Conservation (phyloP, 164 flowering plant species). For the Macadamia integrifolia region DNA sequence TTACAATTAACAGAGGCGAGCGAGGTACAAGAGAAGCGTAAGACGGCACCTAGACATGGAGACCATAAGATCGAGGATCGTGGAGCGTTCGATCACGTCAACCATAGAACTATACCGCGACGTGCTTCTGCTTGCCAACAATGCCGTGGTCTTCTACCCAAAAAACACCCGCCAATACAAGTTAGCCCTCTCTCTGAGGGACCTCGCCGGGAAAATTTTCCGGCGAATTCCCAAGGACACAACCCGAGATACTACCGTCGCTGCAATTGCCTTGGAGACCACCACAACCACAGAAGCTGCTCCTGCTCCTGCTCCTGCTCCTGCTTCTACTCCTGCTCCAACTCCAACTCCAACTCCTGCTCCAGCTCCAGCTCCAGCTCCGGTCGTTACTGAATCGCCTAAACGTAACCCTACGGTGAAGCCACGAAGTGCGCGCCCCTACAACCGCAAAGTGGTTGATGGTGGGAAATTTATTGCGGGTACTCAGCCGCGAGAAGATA, state of each 20-base stretch:
- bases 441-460: constrained; percentile 15
- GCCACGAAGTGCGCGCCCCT: constrained; percentile 43
- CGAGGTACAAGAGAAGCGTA: constrained; percentile 60
- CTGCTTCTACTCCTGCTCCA: no score
- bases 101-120: constrained; percentile 58
- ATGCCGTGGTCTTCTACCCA: constrained; percentile 67
- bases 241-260: background rate
- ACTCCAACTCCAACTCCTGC: no score
- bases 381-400: constrained; percentile 7
- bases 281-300: no score
- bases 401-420: constrained; percentile 34
- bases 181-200: constrained; percentile 48
- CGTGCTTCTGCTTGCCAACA: constrained; percentile 66
- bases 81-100: constrained; percentile 30
- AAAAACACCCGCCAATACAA: constrained; percentile 54
- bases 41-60: constrained; percentile 68
- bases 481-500: constrained; percentile 9
- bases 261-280: background rate
- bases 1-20: constrained; percentile 69
- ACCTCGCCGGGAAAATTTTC: constrained; percentile 26
- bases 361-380: constrained; percentile 5
- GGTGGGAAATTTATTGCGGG: background rate
- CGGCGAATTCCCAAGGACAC: constrained; percentile 16
- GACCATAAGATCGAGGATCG: constrained; percentile 49
- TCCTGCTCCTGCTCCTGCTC: no score